These are phyloP conservation scores for Debaryomyces sp. DNA, from an alignment of 1,139 yeast genomes.

Conservation along the genomic window DNA sequence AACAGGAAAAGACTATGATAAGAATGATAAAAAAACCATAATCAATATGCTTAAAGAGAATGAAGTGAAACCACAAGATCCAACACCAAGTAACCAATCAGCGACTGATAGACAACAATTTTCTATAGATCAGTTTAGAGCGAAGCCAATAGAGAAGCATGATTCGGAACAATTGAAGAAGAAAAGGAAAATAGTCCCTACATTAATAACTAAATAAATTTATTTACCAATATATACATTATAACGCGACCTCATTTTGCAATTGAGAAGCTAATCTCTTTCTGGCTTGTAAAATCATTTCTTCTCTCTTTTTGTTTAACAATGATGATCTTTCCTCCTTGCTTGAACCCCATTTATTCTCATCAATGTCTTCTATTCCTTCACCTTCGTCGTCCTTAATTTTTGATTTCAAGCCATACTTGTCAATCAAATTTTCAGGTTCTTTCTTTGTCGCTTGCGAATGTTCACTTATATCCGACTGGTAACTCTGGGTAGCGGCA, in stretches of 20 bases:
- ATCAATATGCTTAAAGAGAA: slow-evolving; percentile 14
- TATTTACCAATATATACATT: slow-evolving; percentile 8
- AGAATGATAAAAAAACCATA: slow-evolving; percentile 3
- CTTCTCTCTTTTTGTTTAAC: slow-evolving; percentile 37
- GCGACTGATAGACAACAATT: not conserved
- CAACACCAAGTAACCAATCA: not conserved
- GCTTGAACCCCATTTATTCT: slow-evolving; percentile 20
- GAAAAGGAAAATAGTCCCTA: slow-evolving; percentile 50
- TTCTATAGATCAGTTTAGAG: slow-evolving; percentile 16
- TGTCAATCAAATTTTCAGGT: slow-evolving; percentile 39
- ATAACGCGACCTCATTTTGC: slow-evolving; percentile 25
- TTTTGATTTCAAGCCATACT: slow-evolving; percentile 31
- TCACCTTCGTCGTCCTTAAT: slow-evolving; percentile 17
- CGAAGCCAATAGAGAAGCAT: slow-evolving; percentile 8
- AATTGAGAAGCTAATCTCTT: slow-evolving; percentile 42
- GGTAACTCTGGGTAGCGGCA: slow-evolving; percentile 12
- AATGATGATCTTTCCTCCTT: slow-evolving; percentile 21
- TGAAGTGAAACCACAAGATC: not conserved
- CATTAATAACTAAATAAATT: slow-evolving; percentile 27
- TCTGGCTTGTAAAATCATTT: slow-evolving; percentile 49
- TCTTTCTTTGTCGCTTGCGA: slow-evolving; percentile 10
- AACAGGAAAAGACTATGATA: not conserved
- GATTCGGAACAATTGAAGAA: slow-evolving; percentile 23
- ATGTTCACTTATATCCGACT: slow-evolving; percentile 4
- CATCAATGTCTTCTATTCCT: slow-evolving; percentile 9